Percentiles rank a stretch among this genome's conserved stretches.
phyloP scores from a whole-genome alignment of 129 eudicot genomes.

The Flaveria bidentis region DNA sequence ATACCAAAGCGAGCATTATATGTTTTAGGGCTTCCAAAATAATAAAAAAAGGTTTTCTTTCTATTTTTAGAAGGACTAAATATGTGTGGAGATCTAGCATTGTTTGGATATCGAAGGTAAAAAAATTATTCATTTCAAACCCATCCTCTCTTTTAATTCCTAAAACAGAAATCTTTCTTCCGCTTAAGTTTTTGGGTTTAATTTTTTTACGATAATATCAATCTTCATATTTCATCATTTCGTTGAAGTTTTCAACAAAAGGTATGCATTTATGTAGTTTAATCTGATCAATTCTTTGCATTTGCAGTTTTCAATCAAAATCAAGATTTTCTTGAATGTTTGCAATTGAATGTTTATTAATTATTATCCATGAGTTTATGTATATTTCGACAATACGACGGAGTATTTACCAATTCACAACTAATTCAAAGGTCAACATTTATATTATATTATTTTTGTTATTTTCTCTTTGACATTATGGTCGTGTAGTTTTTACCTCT shows the following conservation, averaged over 20 bases:
- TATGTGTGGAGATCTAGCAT: constrained; percentile 6
- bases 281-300: background rate
- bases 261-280: constrained; percentile 24
- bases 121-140: constrained; percentile 13
- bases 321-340: constrained; percentile 23
- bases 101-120: constrained; percentile 14
- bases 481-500: no score
- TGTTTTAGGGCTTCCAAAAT: background rate
- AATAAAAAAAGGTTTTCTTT: constrained; percentile 6
- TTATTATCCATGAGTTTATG: background rate
- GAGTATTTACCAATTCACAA: background rate
- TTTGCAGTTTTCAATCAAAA: background rate
- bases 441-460: background rate
- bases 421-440: background rate
- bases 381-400: background rate
- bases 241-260: constrained; percentile 16
- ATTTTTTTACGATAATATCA: background rate
- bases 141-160: background rate
- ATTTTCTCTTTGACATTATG: background rate
- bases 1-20: background rate
- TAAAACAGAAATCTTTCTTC: constrained; percentile 12
- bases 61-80: constrained; percentile 25
- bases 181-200: constrained; percentile 15
- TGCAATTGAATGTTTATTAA: background rate
- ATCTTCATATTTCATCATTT: constrained; percentile 14